phyloP scores from a whole-genome alignment of 2,329 filamentous ascomycete genomes.

The Calycina herbarum region DNA sequence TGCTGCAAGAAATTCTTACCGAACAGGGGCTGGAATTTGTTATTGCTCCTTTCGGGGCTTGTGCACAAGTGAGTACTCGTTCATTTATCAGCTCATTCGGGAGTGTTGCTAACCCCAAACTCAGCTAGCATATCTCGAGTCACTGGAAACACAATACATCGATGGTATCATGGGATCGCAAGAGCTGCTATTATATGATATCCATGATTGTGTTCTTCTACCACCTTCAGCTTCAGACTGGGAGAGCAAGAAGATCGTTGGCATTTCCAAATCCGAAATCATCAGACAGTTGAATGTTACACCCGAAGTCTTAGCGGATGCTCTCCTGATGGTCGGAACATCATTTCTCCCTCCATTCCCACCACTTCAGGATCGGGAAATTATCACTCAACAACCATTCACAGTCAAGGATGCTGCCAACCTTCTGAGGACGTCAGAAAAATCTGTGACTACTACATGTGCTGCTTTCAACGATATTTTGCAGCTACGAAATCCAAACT shows the following conservation, averaged over 20 bases:
- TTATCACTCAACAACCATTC: slow-evolving; percentile 51
- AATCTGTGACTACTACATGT: slow-evolving; percentile 71
- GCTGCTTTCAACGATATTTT: slow-evolving; percentile 78
- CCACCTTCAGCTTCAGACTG: slow-evolving; percentile 66
- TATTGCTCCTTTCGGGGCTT: slow-evolving; percentile 84
- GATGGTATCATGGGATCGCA: slow-evolving; percentile 81
- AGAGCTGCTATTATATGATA: slow-evolving; percentile 82
- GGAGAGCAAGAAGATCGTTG: slow-evolving; percentile 63
- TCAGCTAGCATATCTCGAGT: slow-evolving; percentile 77
- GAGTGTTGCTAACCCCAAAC: neutral
- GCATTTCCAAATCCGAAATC: slow-evolving; percentile 66
- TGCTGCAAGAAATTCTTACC: slow-evolving; percentile 73
- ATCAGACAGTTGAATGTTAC: slow-evolving; percentile 66
- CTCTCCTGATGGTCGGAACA: slow-evolving; percentile 79
- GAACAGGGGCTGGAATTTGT: slow-evolving; percentile 71
- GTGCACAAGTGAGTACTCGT: slow-evolving; percentile 67
- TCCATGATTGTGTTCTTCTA: slow-evolving; percentile 72
- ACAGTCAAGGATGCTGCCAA: slow-evolving; percentile 76
- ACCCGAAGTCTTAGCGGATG: slow-evolving; percentile 78
- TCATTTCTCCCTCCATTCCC: slow-evolving; percentile 79
- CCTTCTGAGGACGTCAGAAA: slow-evolving; percentile 70
- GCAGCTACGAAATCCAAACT: slow-evolving; percentile 68
- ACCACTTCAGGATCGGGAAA: slow-evolving; percentile 61
- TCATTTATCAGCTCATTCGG: neutral
- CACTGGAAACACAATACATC: slow-evolving; percentile 64